These are phyloP conservation scores for Citrullus amarus DNA, from an alignment of 306 rosid genomes.

Conservation along the genomic window DNA sequence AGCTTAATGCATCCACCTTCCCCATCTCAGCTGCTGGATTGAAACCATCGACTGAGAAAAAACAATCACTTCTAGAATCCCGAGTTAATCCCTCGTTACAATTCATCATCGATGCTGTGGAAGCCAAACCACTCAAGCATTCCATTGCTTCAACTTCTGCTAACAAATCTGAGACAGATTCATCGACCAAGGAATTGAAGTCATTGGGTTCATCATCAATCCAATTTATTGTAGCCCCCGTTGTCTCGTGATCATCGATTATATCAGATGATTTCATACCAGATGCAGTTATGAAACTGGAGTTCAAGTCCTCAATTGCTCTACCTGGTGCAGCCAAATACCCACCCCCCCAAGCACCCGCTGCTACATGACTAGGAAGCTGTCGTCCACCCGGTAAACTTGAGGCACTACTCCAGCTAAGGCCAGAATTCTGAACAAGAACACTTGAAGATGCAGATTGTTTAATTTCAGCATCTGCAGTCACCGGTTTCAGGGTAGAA, in stretches of 20 bases:
- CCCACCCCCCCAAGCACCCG: slow-evolving; percentile 29
- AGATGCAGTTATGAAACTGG: slow-evolving; percentile 41
- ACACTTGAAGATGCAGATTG: slow-evolving; percentile 25
- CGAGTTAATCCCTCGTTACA: slow-evolving; percentile 48
- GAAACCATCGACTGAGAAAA: slow-evolving; percentile 51
- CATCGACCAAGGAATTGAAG: slow-evolving; percentile 50
- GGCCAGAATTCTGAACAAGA: slow-evolving; percentile 37
- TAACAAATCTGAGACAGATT: slow-evolving; percentile 89
- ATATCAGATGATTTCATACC: slow-evolving; percentile 31
- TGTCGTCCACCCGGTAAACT: slow-evolving; percentile 31
- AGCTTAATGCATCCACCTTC: slow-evolving; percentile 74
- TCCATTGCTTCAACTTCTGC: slow-evolving; percentile 99
- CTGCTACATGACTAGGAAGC: slow-evolving; percentile 15
- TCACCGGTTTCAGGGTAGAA: slow-evolving; percentile 8
- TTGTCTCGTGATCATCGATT: slow-evolving; percentile 20
- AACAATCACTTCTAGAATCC: slow-evolving; percentile 59
- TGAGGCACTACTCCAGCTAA: slow-evolving; percentile 48
- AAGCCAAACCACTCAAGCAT: slow-evolving; percentile 67
- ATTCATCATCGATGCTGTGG: slow-evolving; percentile 54
- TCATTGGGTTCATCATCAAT: slow-evolving; percentile 54
- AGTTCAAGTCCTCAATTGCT: slow-evolving; percentile 46
- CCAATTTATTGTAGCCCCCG: slow-evolving; percentile 50
- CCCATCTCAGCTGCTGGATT: slow-evolving; percentile 65
- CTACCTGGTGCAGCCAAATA: slow-evolving; percentile 30
- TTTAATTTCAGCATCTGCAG: slow-evolving; percentile 17